Base-by-base conservation (phyloP, 768 basidiomycete genomes). In the Amylocystis lapponica region DNA sequence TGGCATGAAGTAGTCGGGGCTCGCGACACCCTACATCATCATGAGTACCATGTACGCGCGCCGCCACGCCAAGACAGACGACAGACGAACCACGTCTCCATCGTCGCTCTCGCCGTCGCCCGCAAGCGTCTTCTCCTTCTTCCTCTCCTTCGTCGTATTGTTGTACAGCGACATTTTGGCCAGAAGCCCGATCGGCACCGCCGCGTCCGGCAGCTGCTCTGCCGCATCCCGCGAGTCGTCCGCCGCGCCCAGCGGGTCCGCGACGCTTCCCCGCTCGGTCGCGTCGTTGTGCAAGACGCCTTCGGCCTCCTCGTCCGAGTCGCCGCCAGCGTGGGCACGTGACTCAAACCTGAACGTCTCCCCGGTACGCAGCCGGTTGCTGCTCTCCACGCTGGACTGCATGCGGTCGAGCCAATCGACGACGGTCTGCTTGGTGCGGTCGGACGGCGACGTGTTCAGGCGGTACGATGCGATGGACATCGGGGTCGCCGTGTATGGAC, bases 401-500 rank as follows among this genome's bases (percentile, higher is more conserved):
- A 85, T 42, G 5, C 78, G 77, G 48, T 87, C 81, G 43, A 89
- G 70, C 85, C 86, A 88, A 8, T 77, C 81, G n/a, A 83, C 63
- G 25, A 86, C 74, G 45, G 78, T 78, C 23, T 73, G 62, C 45
- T 86, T 86, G 51, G 76, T 76, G 39, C 75, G 71, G 54, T 89
- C 86, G 4, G 81, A 80, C 3, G 85, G 81, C 0, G 85, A 83
- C 0, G 83, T 85, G 5, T 86, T 84, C 74, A 81, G 75, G 29
- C 81, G 74, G 56, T 87, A 88, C 2, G 86, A 83, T 4, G 82
- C 83, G 48, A 88, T 86, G 2, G 84, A 79, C 41, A 89, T 70
- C 4, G 86, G 86, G 0, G 85, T 88, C 7, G 86, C 84, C 36
- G 77, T 66, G 59, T 86, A 89, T 2, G 86, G 86, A 50, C 88